A percentile compares a stretch with the other conserved stretches of the same genome.
Evolutionary conservation across 495 filamentous ascomycete genomes (phyloP).

Genomic region (Platismatia glauca): DNA sequence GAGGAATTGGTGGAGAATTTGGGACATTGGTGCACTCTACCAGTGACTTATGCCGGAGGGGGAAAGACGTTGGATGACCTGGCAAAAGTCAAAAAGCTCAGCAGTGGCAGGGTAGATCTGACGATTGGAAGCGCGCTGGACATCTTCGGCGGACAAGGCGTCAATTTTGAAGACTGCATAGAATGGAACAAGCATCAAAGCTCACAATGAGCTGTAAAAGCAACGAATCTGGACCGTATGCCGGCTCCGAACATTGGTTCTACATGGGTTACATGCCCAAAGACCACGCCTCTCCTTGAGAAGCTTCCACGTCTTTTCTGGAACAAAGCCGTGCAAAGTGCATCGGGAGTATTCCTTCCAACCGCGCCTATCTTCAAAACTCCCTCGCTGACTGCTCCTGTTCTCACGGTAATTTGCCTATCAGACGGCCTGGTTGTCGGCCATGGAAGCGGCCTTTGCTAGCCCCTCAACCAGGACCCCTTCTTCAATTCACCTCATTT

Average conservation of each 20-base stretch:
- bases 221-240: not conserved
- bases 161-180: constrained; percentile 81
- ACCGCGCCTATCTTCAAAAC: not conserved
- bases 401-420: not conserved
- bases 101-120: constrained; percentile 74
- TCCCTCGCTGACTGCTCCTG: not conserved
- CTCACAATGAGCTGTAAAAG: not conserved
- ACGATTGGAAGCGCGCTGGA: constrained; percentile 95
- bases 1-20: constrained; percentile 68
- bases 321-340: not conserved
- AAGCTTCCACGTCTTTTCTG: not conserved
- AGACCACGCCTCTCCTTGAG: not conserved
- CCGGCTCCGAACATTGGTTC: not conserved
- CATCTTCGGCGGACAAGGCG: constrained; percentile 81
- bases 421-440: not conserved
- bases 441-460: not conserved
- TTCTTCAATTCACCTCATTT: not conserved
- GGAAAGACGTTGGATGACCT: constrained; percentile 73
- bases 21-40: constrained; percentile 77
- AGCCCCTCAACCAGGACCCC: not conserved
- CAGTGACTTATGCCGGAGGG: constrained; percentile 92
- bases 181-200: constrained; percentile 59
- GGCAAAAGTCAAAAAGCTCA: constrained; percentile 66
- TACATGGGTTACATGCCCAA: not conserved
- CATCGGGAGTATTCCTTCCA: not conserved